Base-by-base conservation (phyloP, 83 land plant genomes). In the Diphasiastrum complanatum region DNA sequence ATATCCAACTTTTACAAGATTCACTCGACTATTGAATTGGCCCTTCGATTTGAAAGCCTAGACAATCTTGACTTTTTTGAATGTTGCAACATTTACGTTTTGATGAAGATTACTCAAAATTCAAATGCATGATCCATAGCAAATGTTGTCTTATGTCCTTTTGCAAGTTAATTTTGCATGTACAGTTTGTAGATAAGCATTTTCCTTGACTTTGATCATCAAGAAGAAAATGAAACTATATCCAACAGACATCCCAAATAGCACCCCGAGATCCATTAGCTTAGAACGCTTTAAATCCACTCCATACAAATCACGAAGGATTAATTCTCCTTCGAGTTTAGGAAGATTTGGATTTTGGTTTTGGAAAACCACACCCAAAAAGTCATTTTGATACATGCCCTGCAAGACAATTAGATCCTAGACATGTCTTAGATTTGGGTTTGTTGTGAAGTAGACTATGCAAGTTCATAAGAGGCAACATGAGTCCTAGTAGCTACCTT, bases 381-480 rank as follows among this genome's bases (percentile, higher is more conserved):
- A 76, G 33, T 79, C 78, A 33, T 83, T 79, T 70, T 83, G 69
- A 60, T 66, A 76, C 51, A 62, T 20, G 0, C 70, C 86, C 48
- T 26, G 52, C 4, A 53, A 4, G 30, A 22, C 4, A 5, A 24
- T 19, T 19, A 4, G 10, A 47, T 47, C 6, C 19, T 19, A 8
- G 16, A 8, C 8, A 16, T 16, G 8, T 8, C 16, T 47, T 3
- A 4, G 10, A 47, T 4, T 19, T 3, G 10, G 6, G 2, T 47
- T 3, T 47, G 49, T 10, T 12, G 3, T 20, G 14, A 47, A 25
- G 14, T 47, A 20, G 18, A 47, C 5, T 19, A 20, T 4, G 18
- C 24, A 25, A 25, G 24, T 5, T 25, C 3, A 3, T 4, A 14
- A 19, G 50, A 20, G 3, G 50, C 50, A 20, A 4, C 3, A 19